Evolutionary conservation across 306 rosid species (phyloP), one percentile per base, ranked within the genome.

Genomic region (Medicago lupulina): DNA sequence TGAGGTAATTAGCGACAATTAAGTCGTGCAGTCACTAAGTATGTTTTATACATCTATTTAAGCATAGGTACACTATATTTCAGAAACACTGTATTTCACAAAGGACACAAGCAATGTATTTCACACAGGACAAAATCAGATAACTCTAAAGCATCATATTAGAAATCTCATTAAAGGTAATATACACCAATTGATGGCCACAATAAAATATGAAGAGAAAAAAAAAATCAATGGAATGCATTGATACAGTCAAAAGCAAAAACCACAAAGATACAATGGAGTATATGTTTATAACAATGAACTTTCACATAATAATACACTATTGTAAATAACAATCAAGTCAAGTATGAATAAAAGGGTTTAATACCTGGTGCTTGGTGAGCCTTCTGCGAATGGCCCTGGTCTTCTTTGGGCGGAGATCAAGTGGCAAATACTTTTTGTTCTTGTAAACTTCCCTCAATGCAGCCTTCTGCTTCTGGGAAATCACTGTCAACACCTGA

Each of bases 351-450:
- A 63, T 1, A 8, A 62, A 47, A 17, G 13, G n/a, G 15, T 50
- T 13, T 25, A 80, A 6, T 51, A 95, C 99, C 91, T 96, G 99
- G 78, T 90, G 97, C 85, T 90, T 96, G 80, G 98, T 96, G 34
- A 96, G 98, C 86, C 90, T 89, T 64, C 93, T 84, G 69, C 99
- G 96, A 53, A 92, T 96, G 51, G 98, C 98, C 78, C 99, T 85
- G 73, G 97, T 95, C 86, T 95, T 95, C 92, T 95, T 95, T n/a
- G 97, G 97, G 50, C 99, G 97, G 49, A 92, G 96, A 89, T 95
- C 99, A 54, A 95, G 99, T 4, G 99, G 97, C 91, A 92, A 74
- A 17, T 81, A 85, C 82, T 92, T 95, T 89, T 92, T 95, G 14
- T 88, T 89, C 88, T 90, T 92, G 73, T 96, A 96, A 3, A 71